phyloP scores from a whole-genome alignment of 2,329 filamentous ascomycete genomes.

The Fusarium redolens region DNA sequence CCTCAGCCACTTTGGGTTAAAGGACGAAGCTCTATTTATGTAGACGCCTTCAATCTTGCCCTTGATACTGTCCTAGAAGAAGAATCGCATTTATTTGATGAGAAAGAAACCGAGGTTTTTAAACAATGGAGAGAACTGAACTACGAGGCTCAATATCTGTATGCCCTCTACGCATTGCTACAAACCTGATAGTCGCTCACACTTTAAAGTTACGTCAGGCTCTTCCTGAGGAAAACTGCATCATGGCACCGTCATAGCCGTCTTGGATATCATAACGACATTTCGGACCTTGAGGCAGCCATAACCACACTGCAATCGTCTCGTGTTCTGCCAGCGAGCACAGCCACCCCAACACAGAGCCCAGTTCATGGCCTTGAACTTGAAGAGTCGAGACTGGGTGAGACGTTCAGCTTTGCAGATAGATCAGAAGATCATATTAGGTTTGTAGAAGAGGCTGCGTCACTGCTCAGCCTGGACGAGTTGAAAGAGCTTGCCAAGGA shows the following conservation, averaged over 20 bases:
- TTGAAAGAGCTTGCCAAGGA: conserved; percentile 87
- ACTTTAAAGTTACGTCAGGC: conserved; percentile 78
- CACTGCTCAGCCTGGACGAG: conserved; percentile 86
- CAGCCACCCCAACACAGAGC: conserved; percentile 24
- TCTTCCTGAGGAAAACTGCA: conserved; percentile 92
- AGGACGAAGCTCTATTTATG: conserved; percentile 90
- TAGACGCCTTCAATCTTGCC: conserved; percentile 95
- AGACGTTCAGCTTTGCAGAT: conserved; percentile 82
- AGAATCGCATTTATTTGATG: conserved; percentile 87
- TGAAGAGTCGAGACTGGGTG: conserved; percentile 60
- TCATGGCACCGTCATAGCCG: conserved; percentile 87
- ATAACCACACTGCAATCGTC: conserved; percentile 71
- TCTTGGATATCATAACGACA: conserved; percentile 84
- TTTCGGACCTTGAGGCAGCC: conserved; percentile 77
- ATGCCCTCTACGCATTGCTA: conserved; percentile 49
- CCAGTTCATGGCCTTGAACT: conserved; percentile 49
- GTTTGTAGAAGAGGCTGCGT: conserved; percentile 84
- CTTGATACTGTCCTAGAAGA: conserved; percentile 90
- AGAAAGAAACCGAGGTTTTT: conserved; percentile 82
- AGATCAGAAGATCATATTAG: conserved; percentile 77
- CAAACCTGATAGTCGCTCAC: conserved; percentile 11
- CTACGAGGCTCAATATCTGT: conserved; percentile 94
- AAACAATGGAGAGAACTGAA: conserved; percentile 75
- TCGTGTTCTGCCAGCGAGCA: conserved; percentile 63
- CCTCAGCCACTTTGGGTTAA: conserved; percentile 68